These are phyloP conservation scores for Saccharomyces jurei DNA, from an alignment of 805 yeast species.

Conservation along the genomic window DNA sequence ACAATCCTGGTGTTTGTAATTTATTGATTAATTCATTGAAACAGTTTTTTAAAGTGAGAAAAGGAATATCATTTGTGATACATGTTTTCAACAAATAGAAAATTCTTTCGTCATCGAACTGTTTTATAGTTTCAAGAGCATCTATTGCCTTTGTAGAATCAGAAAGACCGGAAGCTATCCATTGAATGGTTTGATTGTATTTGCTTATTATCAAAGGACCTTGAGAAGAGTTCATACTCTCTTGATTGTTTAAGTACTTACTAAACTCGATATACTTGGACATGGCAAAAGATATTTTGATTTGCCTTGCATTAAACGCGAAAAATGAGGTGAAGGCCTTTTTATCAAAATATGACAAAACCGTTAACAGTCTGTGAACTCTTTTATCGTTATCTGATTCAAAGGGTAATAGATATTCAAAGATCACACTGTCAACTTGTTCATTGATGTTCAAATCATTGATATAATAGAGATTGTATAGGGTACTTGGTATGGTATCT, in stretches of 20 bases:
- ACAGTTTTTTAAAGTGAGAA: slow-evolving; percentile 50
- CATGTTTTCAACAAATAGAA: slow-evolving; percentile 49
- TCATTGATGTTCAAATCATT: slow-evolving; percentile 62
- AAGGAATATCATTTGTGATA: slow-evolving; percentile 50
- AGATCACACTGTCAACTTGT: slow-evolving; percentile 51
- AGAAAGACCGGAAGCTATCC: slow-evolving; percentile 57
- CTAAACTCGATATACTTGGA: slow-evolving; percentile 41
- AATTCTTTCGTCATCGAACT: slow-evolving; percentile 50
- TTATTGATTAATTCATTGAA: slow-evolving; percentile 55
- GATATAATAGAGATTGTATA: slow-evolving; percentile 62
- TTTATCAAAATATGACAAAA: slow-evolving; percentile 43
- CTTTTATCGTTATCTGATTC: slow-evolving; percentile 40
- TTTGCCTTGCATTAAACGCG: slow-evolving; percentile 65
- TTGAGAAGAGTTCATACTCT: slow-evolving; percentile 8
- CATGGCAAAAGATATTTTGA: slow-evolving; percentile 47
- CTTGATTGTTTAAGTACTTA: slow-evolving; percentile 35
- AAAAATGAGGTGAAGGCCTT: slow-evolving; percentile 56
- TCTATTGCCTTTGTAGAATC: slow-evolving; percentile 40
- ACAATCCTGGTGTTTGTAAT: slow-evolving; percentile 43
- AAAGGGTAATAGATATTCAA: slow-evolving; percentile 55
- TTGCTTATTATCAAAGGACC: slow-evolving; percentile 22
- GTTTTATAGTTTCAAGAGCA: slow-evolving; percentile 45
- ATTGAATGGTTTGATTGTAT: slow-evolving; percentile 46
- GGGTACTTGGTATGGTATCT: slow-evolving; percentile 49
- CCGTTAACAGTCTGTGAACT: slow-evolving; percentile 43